Percentiles rank a stretch among this genome's conserved stretches.
phyloP scores from a whole-genome alignment of 169 alveolate species.

The Cryptosporidium xiaoi region DNA sequence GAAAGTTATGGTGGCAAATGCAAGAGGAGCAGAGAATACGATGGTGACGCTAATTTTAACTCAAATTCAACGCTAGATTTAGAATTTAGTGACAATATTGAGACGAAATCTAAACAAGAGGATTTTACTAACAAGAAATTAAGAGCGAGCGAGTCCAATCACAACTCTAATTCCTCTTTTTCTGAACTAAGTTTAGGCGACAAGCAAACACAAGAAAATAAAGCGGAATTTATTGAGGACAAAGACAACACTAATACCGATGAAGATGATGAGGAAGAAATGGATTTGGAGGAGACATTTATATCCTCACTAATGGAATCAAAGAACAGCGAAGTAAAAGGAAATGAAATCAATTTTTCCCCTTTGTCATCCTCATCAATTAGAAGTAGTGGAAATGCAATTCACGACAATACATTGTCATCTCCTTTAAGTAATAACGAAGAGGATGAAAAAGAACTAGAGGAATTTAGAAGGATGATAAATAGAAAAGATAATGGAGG shows the following conservation, averaged over 20 bases:
- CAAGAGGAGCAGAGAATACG: slow-evolving; percentile 47
- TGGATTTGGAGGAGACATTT: slow-evolving; percentile 63
- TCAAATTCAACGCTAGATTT: slow-evolving; percentile 13
- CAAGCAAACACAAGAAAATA: slow-evolving; percentile 26
- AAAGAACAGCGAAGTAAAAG: neutral
- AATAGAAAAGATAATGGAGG: neutral
- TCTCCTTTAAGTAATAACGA: slow-evolving; percentile 14
- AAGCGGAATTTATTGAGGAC: neutral
- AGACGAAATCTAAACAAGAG: too few species aligned
- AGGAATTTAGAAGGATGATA: slow-evolving; percentile 63
- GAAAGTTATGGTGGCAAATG: slow-evolving; percentile 75
- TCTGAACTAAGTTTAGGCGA: neutral
- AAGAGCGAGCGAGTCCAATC: too few species aligned
- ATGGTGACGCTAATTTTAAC: too few species aligned
- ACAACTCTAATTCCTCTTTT: too few species aligned
- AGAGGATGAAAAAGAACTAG: slow-evolving; percentile 66
- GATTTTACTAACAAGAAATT: too few species aligned
- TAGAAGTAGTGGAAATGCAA: slow-evolving; percentile 3
- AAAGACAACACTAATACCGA: neutral
- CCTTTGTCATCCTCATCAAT: neutral
- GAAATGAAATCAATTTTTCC: neutral
- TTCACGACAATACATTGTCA: slow-evolving; percentile 3
- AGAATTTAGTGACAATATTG: too few species aligned
- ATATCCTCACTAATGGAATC: slow-evolving; percentile 49
- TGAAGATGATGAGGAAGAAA: slow-evolving; percentile 36